Evolutionary conservation across 225 moss, liverwort and hornwort genomes (phyloP).

Genomic region (Sphagnum contortum): DNA sequence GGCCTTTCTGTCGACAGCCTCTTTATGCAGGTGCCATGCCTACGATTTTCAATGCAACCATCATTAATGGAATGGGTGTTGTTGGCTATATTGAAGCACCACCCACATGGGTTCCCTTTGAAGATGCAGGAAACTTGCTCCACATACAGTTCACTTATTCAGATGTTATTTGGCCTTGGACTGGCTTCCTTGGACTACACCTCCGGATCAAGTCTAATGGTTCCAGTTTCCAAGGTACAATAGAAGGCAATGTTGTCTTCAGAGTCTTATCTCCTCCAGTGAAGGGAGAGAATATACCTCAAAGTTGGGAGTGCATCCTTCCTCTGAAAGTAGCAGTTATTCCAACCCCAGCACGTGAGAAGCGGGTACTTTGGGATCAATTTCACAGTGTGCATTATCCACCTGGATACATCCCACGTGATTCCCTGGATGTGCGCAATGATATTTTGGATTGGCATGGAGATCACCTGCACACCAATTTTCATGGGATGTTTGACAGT

Average conservation of each 20-base stretch:
- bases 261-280: conserved; percentile 77
- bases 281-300: conserved; percentile 44
- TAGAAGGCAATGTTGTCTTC: conserved; percentile 75
- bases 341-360: conserved; percentile 76
- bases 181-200: conserved; percentile 82
- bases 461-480: conserved; percentile 86
- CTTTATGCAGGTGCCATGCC: conserved; percentile 92
- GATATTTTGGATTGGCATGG: conserved; percentile 96
- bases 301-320: conserved; percentile 63
- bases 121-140: conserved; percentile 45
- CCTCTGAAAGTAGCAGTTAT: conserved; percentile 74
- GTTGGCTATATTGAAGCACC: conserved; percentile 65
- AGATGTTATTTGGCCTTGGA: conserved; percentile 97
- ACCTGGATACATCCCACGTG: conserved; percentile 86
- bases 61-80: conserved; percentile 89
- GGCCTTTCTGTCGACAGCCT: conserved; percentile 94
- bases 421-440: conserved; percentile 82
- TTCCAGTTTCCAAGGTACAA: conserved; percentile 50
- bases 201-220: conserved; percentile 75
- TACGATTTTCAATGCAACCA: conserved; percentile 80
- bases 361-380: conserved; percentile 88
- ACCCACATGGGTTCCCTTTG: conserved; percentile 61
- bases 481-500: conserved; percentile 88
- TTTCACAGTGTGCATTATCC: conserved; percentile 91
- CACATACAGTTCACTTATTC: conserved; percentile 75